These are phyloP conservation scores for Lactarius akahatsu DNA, from an alignment of 768 basidiomycete genomes.

Conservation along the genomic window DNA sequence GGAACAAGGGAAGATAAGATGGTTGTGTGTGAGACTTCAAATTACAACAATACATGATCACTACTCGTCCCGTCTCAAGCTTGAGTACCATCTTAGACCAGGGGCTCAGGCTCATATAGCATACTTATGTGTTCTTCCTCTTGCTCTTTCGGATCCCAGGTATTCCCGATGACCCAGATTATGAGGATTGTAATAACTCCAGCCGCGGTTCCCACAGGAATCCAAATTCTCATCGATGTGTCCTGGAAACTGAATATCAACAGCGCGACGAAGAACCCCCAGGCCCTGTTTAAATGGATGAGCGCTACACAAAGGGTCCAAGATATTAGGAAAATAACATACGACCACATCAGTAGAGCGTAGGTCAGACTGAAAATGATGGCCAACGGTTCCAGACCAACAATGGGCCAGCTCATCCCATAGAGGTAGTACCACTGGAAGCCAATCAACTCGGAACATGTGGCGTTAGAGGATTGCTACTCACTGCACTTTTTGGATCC, in stretches of 20 bases:
- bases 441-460: slow-evolving; percentile 1
- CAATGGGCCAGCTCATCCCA: slow-evolving; percentile 31
- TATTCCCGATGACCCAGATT: slow-evolving; percentile 8
- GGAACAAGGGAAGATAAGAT: neutral
- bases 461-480: slow-evolving; percentile 20
- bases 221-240: neutral
- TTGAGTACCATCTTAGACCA: neutral
- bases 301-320: neutral
- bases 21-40: neutral
- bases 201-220: slow-evolving; percentile 3
- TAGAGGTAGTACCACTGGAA: slow-evolving; percentile 33
- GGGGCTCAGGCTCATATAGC: neutral
- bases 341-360: slow-evolving; percentile 40
- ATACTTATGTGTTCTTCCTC: neutral
- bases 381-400: slow-evolving; percentile 51
- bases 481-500: slow-evolving; percentile 30
- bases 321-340: neutral
- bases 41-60: neutral
- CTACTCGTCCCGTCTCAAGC: neutral
- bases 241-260: neutral
- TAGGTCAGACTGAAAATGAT: slow-evolving; percentile 56
- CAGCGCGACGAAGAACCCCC: slow-evolving; percentile 42
- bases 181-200: neutral
- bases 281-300: slow-evolving; percentile 35
- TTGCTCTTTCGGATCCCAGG: slow-evolving; percentile 8